These are phyloP conservation scores for Solanum bulbocastanum DNA, from an alignment of 257 asterid genomes.

Conservation along the genomic window DNA sequence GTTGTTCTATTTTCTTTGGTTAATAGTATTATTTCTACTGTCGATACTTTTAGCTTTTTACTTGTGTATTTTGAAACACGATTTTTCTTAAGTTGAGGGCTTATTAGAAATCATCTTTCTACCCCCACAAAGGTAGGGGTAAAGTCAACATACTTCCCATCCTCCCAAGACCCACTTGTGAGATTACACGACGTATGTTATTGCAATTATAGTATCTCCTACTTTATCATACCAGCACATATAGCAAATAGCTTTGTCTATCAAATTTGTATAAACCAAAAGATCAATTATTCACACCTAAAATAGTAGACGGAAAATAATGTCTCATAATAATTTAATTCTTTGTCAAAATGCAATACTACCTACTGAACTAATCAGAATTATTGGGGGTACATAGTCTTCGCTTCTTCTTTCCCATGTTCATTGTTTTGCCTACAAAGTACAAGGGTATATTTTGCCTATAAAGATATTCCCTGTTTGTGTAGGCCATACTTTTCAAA, in stretches of 20 bases:
- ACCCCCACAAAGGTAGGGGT: no score
- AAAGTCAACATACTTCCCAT: accelerated
- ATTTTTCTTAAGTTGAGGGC: background rate
- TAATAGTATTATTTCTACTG: no score
- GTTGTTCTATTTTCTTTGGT: background rate
- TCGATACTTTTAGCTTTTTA: background rate
- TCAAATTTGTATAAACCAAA: background rate
- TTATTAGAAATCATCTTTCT: background rate
- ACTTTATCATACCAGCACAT: background rate
- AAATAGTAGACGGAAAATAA: background rate
- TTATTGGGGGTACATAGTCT: background rate
- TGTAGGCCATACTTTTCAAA: background rate
- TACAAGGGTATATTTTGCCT: background rate
- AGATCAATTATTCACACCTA: background rate
- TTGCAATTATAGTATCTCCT: no score
- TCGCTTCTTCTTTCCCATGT: background rate
- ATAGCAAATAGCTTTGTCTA: background rate
- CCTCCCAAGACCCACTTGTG: background rate
- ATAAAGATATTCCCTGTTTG: background rate
- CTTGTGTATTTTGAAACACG: no score
- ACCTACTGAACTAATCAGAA: background rate
- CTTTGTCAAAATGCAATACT: background rate
- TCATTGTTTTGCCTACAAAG: background rate
- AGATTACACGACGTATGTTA: accelerated
- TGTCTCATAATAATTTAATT: background rate